These are phyloP conservation scores for Pinus albicaulis DNA, from an alignment of 75 land plant species.

Conservation along the genomic window DNA sequence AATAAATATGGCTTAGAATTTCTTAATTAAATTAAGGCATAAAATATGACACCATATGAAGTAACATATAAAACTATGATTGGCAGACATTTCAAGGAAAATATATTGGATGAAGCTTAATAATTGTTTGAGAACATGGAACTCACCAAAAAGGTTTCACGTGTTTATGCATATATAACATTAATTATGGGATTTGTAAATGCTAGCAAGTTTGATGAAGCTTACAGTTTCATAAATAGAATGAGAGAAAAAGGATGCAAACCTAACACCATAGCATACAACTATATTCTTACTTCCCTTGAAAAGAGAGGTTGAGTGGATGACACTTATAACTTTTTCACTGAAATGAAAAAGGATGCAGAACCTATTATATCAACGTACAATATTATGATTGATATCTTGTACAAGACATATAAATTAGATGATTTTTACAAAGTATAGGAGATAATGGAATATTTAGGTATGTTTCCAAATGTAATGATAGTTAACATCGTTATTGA, in stretches of 20 bases:
- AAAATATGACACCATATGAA: constrained; percentile 67
- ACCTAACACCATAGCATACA: constrained; percentile 67
- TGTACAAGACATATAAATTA: constrained; percentile 49
- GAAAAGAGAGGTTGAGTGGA: constrained; percentile 46
- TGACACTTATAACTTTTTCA: constrained; percentile 52
- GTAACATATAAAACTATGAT: constrained; percentile 78
- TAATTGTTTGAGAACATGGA: constrained; percentile 73
- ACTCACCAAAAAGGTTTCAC: constrained; percentile 33
- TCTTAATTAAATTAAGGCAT: constrained; percentile 62
- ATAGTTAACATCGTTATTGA: constrained; percentile 76
- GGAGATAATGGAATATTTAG: constrained; percentile 52
- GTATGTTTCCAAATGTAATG: constrained; percentile 66
- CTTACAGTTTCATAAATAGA: constrained; percentile 55
- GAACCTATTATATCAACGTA: constrained; percentile 62
- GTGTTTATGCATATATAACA: constrained; percentile 81
- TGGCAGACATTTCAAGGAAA: constrained; percentile 55
- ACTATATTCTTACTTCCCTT: constrained; percentile 59
- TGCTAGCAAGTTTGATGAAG: constrained; percentile 78
- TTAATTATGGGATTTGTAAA: constrained; percentile 87
- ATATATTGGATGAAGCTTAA: constrained; percentile 56
- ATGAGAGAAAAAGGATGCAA: constrained; percentile 67
- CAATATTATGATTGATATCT: constrained; percentile 68
- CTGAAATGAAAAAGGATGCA: constrained; percentile 71
- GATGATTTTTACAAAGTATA: constrained; percentile 47
- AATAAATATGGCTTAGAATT: constrained; percentile 79